Base-by-base conservation (phyloP, 2,329 filamentous ascomycete species). In the Penicillium sp. region DNA sequence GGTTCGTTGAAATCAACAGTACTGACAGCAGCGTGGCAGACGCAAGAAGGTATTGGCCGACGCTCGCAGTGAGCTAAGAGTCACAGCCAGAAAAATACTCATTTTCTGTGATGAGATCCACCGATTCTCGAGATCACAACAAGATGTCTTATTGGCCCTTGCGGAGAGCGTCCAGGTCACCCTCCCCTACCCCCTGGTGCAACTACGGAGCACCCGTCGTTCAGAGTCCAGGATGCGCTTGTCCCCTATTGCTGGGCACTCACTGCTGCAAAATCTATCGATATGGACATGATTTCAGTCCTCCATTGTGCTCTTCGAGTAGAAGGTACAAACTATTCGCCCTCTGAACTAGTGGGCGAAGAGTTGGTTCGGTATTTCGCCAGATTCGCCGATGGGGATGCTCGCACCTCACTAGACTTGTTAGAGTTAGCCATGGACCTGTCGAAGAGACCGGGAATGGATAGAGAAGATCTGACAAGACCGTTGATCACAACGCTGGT, bases 21-120 rank as follows among this genome's bases (percentile, higher is more conserved):
- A 96, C 92, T 2, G 90, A 83, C 59, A 86, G 86, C 6, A 91
- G 91, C 1, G 88, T 97, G 14, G 84, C 80, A 19, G 92, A 97
- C 91, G 87, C 77, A 95, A 96, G 73, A 93, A 90, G 75, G 79
- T 96, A 46, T 96, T 97, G 63, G 75, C 78, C 18, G 90, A 96
- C 58, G 91, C 93, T 0, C 83, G 81, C 52, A 88, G 84, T 62
- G 93, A 97, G 67, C 73, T 90, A 39, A 75, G 77, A 1, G 75
- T 97, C 43, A 95, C 89, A 0, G 92, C 92, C 1, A 80, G 90
- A 53, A 92, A 88, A 72, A 97, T 93, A 0, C 95, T 99, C 56
- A 83, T 99, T 56, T 99, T 99, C 69, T 96, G 92, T 73, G 93
- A 99, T 72, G 93, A 97, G 75, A 93, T 96, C 40, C 90, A 95